Conservation (phyloP, 139 green algal species). For the Edaphochlamys debaryana region DNA sequence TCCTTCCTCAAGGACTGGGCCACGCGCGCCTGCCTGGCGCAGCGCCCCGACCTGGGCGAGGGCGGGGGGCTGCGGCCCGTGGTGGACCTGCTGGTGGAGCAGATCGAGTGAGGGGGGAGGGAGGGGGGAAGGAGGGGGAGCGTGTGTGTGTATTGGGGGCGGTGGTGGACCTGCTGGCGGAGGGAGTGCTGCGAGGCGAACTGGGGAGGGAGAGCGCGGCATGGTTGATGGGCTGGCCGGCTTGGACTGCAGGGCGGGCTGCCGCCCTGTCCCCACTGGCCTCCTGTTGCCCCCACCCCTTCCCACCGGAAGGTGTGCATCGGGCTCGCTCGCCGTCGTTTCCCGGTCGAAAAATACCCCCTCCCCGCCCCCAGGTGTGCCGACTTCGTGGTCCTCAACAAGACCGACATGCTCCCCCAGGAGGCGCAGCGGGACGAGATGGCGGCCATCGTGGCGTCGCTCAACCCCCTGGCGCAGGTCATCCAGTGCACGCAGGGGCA, state of each 20-base stretch:
- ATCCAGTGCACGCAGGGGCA: constrained; percentile 71
- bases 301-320: too few species aligned
- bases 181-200: too few species aligned
- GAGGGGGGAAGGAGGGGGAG: too few species aligned
- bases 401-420: constrained; percentile 72
- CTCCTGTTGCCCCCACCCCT: too few species aligned
- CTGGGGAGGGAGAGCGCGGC: too few species aligned
- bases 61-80: constrained; percentile 86
- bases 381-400: constrained; percentile 94
- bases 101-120: constrained; percentile 58
- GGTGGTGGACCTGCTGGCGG: too few species aligned
- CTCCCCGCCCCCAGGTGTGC: constrained; percentile 56
- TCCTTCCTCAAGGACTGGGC: constrained; percentile 83
- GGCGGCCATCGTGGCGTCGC: constrained; percentile 70
- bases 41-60: constrained; percentile 89
- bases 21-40: constrained; percentile 67
- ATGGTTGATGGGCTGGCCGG: too few species aligned
- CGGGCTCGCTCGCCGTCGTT: too few species aligned
- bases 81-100: constrained; percentile 93
- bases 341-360: too few species aligned
- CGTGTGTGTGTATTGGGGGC: too few species aligned
- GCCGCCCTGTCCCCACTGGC: too few species aligned
- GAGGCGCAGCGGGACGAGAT: constrained; percentile 63
- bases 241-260: too few species aligned
- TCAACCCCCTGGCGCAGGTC: constrained; percentile 90